Conservation (phyloP, 2,329 filamentous ascomycete species). For the Epichloe amarillans region DNA sequence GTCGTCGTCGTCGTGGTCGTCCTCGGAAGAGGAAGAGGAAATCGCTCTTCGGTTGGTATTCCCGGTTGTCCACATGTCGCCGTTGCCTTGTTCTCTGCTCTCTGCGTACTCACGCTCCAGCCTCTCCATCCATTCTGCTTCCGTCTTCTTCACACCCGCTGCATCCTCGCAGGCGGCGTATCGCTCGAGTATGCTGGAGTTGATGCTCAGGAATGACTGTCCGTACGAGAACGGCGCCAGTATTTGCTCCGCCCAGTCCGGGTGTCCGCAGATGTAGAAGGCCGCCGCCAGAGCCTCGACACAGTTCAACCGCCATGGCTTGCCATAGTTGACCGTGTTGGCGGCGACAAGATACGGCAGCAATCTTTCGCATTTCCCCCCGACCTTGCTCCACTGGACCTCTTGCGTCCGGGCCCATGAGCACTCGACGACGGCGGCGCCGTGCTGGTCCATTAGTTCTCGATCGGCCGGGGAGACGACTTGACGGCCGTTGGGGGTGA, state of each 20-base stretch:
- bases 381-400: constrained; percentile 81
- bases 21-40: constrained; percentile 31
- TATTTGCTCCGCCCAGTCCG: constrained; percentile 79
- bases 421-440: constrained; percentile 92
- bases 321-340: constrained; percentile 94
- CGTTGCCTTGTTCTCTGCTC: constrained; percentile 54
- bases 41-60: constrained; percentile 62
- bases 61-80: constrained; percentile 81
- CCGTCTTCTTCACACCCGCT: constrained; percentile 67
- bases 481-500: constrained; percentile 86
- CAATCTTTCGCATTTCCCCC: constrained; percentile 81
- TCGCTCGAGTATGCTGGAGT: constrained; percentile 63
- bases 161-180: constrained; percentile 79
- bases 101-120: constrained; percentile 82
- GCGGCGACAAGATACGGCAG: constrained; percentile 92
- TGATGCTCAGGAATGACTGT: constrained; percentile 79
- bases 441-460: constrained; percentile 71
- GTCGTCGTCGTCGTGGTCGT: constrained; percentile 42
- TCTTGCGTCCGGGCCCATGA: constrained; percentile 91
- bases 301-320: constrained; percentile 89
- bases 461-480: constrained; percentile 73
- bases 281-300: constrained; percentile 88
- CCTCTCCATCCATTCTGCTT: constrained; percentile 79
- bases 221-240: constrained; percentile 82
- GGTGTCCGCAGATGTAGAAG: constrained; percentile 83